Evolutionary conservation across 805 yeast genomes (phyloP), one percentile per base, ranked within the genome.

Genomic region (Barnettozyma vustinii): DNA sequence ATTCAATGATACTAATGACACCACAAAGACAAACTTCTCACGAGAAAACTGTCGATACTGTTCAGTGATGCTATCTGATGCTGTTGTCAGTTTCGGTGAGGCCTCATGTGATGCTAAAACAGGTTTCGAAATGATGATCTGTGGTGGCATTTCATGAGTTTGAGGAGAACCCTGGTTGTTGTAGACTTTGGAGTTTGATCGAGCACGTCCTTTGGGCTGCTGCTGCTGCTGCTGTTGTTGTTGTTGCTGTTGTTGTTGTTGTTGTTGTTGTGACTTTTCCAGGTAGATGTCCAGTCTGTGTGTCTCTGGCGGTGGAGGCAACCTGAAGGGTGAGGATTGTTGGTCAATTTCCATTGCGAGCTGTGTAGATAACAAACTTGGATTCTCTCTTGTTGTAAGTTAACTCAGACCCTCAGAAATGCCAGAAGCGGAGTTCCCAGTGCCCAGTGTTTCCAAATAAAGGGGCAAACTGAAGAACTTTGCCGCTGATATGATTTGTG

Each of bases 1-100:
- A 65, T 92, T 92, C 44, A 90, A 68, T 0, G 97, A 83, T 13
- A 79, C 66, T 44, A 94, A 71, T 4, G 88, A 81, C n/a, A 91
- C 77, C 40, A 85, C 77, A 62, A 81, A 82, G 2, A 74, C 71
- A 49, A 66, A 66, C 40, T 64, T 46, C 1, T 58, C 56, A 39
- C 63, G 48, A 21, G 40, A 37, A 10, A 35, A 44, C 18, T 18
- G 44, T 15, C 5, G 33, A 9, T 30, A n/a, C 12, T 30, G 33
- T 36, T 18, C 20, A 35, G 9, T 4, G 39, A 3, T 36, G 12
- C 32, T 33, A 13, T 32, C 39, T 18, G 39, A 36, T 36, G 39
- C 23, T 36, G 33, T 36, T 18, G 39, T 6, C 37, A 42, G n/a
- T n/a, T n/a, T 37, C n/a, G 46, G 18, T 37, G 32, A 19, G 3